These are phyloP conservation scores for Talaromyces ruber DNA, from an alignment of 495 filamentous ascomycete species.

Conservation along the genomic window DNA sequence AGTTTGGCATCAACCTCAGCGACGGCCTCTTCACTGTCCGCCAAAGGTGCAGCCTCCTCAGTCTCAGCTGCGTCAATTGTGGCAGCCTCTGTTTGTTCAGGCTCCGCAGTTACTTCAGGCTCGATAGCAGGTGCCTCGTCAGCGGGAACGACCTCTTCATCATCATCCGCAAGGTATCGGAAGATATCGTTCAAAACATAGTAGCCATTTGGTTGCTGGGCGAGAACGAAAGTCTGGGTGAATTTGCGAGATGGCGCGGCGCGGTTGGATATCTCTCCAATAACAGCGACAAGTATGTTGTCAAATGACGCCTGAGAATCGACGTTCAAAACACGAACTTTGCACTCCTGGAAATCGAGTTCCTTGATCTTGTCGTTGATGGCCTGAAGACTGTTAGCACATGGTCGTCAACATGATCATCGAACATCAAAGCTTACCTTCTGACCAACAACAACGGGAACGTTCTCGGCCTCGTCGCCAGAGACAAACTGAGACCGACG, in stretches of 20 bases:
- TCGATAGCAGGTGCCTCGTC: slow-evolving; percentile 47
- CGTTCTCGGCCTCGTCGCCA: slow-evolving; percentile 78
- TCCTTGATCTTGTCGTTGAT: slow-evolving; percentile 91
- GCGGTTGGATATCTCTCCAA: slow-evolving; percentile 96
- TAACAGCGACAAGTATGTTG: slow-evolving; percentile 93
- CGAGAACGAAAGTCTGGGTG: slow-evolving; percentile 95
- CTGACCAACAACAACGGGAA: slow-evolving; percentile 74
- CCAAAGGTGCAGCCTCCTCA: slow-evolving; percentile 17
- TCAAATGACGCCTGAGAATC: slow-evolving; percentile 88
- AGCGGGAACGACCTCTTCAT: slow-evolving; percentile 54
- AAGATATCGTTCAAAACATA: slow-evolving; percentile 98
- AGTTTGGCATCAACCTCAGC: slow-evolving; percentile 25
- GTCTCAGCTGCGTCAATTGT: slow-evolving; percentile 9
- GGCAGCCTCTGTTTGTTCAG: slow-evolving; percentile 23
- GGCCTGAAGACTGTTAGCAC: slow-evolving; percentile 40
- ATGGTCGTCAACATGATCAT: slow-evolving; percentile 2
- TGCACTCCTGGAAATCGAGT: slow-evolving; percentile 93
- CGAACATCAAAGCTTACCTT: slow-evolving; percentile 47
- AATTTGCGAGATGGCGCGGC: slow-evolving; percentile 85
- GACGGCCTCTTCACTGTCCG: slow-evolving; percentile 8
- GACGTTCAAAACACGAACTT: slow-evolving; percentile 95
- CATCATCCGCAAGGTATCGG: slow-evolving; percentile 75
- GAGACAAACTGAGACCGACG: slow-evolving; percentile 76
- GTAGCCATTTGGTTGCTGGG: slow-evolving; percentile 92
- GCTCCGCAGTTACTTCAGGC: slow-evolving; percentile 30